Evolutionary conservation across 371 early-diverging fungal species (phyloP), one percentile per base, ranked within the genome.

Genomic region (Capniomyces stellatus): DNA sequence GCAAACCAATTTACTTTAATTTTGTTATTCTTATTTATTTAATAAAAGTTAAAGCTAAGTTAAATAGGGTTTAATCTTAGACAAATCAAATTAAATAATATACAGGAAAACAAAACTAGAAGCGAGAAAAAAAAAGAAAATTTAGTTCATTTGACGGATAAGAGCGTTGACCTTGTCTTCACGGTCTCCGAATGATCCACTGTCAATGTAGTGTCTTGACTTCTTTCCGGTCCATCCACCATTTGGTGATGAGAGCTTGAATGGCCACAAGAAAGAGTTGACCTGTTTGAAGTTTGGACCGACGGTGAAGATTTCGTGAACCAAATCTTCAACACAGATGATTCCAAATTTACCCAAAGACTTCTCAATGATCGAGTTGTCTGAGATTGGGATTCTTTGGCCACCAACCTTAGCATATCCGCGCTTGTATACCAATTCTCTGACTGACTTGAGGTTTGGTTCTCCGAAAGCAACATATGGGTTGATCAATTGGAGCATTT

Each of bases 351-450:
- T 85, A 71, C 99, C 99, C 54, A 99, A 89, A 56, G 72, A 66
- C 65, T 81, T 72, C 75, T 96, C 98, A 58, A 99, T 86, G 71
- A 94, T 75, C 60, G 87, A 73, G 82, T 97, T 98, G 77, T 94
- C 92, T 59, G 85, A 74, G 74, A 99, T 82, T 60, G 98, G 92
- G 63, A 94, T 82, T 63, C 95, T 85, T 77, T 91, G 90, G 72
- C 82, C 81, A 81, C 93, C 78, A 69, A 93, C 81, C 89, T 96
- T 96, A 66, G 87, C 98, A 72, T 88, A 89, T 54, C 98, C 99
- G 66, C 98, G 93, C 86, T 96, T 99, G 92, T 99, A 99, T 77
- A 99, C 74, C 57, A 99, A 78, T 77, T 96, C 97, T 70, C 95
- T 92, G 71, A 98, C 87, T 51, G 95, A 78, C 83, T 99, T 98